phyloP scores from a whole-genome alignment of 1,284 basidiomycete genomes.

The Coniophora puteana region DNA sequence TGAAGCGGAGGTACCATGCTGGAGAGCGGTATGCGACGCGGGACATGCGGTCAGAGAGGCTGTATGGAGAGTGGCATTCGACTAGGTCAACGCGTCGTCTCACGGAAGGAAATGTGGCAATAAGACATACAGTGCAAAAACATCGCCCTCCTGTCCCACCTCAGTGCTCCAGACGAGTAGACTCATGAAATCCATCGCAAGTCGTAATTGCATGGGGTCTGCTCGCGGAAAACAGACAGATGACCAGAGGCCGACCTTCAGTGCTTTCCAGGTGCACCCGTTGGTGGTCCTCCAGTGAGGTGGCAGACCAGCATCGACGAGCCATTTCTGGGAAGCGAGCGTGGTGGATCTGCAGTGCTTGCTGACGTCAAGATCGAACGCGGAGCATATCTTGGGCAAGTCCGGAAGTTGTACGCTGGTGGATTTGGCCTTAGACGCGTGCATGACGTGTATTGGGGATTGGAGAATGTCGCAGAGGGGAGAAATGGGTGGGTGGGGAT shows the following conservation, averaged over 20 bases:
- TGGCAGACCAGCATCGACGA: slow-evolving; percentile 23
- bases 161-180: slow-evolving; percentile 30
- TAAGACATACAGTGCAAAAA: slow-evolving; percentile 22
- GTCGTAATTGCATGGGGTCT: slow-evolving; percentile 49
- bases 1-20: slow-evolving; percentile 31
- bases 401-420: slow-evolving; percentile 59
- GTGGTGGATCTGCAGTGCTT: slow-evolving; percentile 43
- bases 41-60: slow-evolving; percentile 23
- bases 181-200: slow-evolving; percentile 47
- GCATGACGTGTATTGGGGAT: too few relatives aligned
- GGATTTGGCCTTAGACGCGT: too few relatives aligned
- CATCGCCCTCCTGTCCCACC: background rate
- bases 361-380: slow-evolving; percentile 52
- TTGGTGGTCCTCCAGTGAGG: too few relatives aligned
- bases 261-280: slow-evolving; percentile 26
- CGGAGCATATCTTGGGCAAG: slow-evolving; percentile 38
- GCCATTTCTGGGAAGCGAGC: slow-evolving; percentile 44
- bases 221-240: slow-evolving; percentile 54
- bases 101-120: background rate
- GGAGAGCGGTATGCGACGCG: slow-evolving; percentile 20
- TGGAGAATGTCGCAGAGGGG: too few relatives aligned
- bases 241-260: slow-evolving; percentile 51
- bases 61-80: slow-evolving; percentile 8
- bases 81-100: slow-evolving; percentile 9
- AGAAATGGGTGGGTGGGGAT: too few relatives aligned